Conservation (phyloP, 1,139 yeast species). For the Suhomyces choctaworum region DNA sequence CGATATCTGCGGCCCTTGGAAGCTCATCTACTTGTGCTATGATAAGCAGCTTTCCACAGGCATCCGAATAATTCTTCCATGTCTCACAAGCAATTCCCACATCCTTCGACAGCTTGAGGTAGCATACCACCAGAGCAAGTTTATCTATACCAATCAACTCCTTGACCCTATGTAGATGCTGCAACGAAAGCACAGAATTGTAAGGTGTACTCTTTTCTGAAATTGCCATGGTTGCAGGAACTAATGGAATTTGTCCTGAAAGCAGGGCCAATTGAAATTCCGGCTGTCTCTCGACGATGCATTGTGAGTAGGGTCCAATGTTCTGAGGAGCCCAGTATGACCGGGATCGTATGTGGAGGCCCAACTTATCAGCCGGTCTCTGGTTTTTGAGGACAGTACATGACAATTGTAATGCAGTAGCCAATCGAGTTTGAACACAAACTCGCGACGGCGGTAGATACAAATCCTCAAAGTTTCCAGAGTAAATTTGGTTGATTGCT, state of each 20-base stretch:
- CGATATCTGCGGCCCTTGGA: constrained; percentile 72
- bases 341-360: constrained; percentile 86
- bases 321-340: constrained; percentile 99
- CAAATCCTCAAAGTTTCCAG: constrained; percentile 51
- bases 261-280: constrained; percentile 53
- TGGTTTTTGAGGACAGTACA: constrained; percentile 44
- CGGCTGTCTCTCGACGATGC: constrained; percentile 48
- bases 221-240: constrained; percentile 69
- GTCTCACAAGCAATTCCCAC: constrained; percentile 31
- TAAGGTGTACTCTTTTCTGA: constrained; percentile 20
- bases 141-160: constrained; percentile 48
- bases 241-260: constrained; percentile 92
- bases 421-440: constrained; percentile 65
- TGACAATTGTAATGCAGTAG: constrained; percentile 56
- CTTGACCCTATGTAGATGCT: constrained; percentile 70
- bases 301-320: constrained; percentile 95
- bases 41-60: constrained; percentile 33
- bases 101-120: constrained; percentile 38
- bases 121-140: constrained; percentile 55
- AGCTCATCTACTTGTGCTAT: constrained; percentile 61
- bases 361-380: constrained; percentile 42
- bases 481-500: constrained; percentile 61
- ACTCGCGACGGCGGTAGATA: constrained; percentile 83
- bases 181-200: constrained; percentile 59
- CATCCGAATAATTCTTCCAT: constrained; percentile 38